Evolutionary conservation across 1,284 basidiomycete genomes (phyloP).

Genomic region (Ceratobasidium theobromae): DNA sequence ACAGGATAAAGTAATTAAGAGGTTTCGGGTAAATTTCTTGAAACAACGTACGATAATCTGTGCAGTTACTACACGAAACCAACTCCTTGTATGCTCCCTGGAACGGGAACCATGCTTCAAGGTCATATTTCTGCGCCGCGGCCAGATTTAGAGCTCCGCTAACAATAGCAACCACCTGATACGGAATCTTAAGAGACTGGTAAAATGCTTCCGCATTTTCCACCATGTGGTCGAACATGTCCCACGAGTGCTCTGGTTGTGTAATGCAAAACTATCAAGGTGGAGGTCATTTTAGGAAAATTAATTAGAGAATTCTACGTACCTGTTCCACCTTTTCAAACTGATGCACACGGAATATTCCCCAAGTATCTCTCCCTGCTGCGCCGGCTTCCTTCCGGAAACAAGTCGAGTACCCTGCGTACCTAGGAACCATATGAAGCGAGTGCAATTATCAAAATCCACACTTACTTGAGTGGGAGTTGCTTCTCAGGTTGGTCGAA

Average conservation of each 20-base stretch:
- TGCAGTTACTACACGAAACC: slow-evolving; percentile 90
- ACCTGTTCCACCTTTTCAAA: slow-evolving; percentile 96
- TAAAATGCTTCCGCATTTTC: slow-evolving; percentile 92
- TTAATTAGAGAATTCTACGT: slow-evolving; percentile 29
- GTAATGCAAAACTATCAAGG: slow-evolving; percentile 90
- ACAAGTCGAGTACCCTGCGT: slow-evolving; percentile 80
- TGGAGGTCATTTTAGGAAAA: slow-evolving; percentile 16
- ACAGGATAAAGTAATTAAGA: too few relatives aligned
- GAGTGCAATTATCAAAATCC: slow-evolving; percentile 38
- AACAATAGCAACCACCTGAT: slow-evolving; percentile 94
- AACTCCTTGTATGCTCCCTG: slow-evolving; percentile 96
- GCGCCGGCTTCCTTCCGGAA: slow-evolving; percentile 99
- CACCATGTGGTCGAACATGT: slow-evolving; percentile 91
- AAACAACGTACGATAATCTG: slow-evolving; percentile 92
- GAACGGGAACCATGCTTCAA: slow-evolving; percentile 99
- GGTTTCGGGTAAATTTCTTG: too few relatives aligned
- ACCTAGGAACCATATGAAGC: slow-evolving; percentile 40
- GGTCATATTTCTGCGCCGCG: slow-evolving; percentile 94
- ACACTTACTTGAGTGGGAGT: slow-evolving; percentile 84
- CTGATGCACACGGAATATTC: slow-evolving; percentile 99
- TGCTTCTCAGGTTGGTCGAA: slow-evolving; percentile 90
- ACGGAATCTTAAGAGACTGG: slow-evolving; percentile 88
- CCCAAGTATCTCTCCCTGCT: slow-evolving; percentile 98
- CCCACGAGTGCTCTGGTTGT: slow-evolving; percentile 91
- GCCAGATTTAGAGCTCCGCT: slow-evolving; percentile 96